Evolutionary conservation across 2,329 filamentous ascomycete genomes (phyloP).

Genomic region (Fusarium subtropicale): DNA sequence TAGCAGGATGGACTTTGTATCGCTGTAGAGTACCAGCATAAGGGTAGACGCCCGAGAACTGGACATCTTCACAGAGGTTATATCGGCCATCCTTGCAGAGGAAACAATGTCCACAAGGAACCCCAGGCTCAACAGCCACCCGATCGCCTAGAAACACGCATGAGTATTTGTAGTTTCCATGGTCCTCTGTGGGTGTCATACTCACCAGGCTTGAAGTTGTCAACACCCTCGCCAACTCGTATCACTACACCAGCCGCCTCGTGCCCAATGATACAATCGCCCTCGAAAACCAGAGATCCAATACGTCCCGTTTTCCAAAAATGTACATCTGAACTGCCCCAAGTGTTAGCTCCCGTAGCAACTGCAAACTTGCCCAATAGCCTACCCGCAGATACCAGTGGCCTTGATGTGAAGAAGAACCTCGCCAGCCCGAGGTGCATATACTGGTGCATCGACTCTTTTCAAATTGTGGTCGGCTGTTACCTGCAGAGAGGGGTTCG

Average conservation of each 20-base stretch:
- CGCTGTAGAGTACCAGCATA: constrained; percentile 70
- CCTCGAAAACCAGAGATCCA: constrained; percentile 70
- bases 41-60: constrained; percentile 71
- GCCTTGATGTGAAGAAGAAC: constrained; percentile 71
- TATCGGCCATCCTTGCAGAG: constrained; percentile 70
- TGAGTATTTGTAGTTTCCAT: constrained; percentile 5
- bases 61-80: constrained; percentile 72
- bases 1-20: constrained; percentile 71
- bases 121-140: constrained; percentile 74
- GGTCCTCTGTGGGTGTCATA: background rate
- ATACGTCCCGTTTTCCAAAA: constrained; percentile 75
- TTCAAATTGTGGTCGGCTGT: constrained; percentile 71
- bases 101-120: constrained; percentile 71
- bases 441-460: constrained; percentile 66
- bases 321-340: constrained; percentile 70
- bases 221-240: constrained; percentile 66
- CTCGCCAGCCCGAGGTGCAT: constrained; percentile 64
- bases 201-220: constrained; percentile 59
- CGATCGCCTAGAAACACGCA: constrained; percentile 61
- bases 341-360: background rate
- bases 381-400: constrained; percentile 72
- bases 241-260: constrained; percentile 72
- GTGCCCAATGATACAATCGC: constrained; percentile 74
- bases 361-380: constrained; percentile 6
- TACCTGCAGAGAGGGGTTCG: constrained; percentile 54